phyloP scores from a whole-genome alignment of 2,329 filamentous ascomycete genomes.

The Beauveria scarabaeidicola region DNA sequence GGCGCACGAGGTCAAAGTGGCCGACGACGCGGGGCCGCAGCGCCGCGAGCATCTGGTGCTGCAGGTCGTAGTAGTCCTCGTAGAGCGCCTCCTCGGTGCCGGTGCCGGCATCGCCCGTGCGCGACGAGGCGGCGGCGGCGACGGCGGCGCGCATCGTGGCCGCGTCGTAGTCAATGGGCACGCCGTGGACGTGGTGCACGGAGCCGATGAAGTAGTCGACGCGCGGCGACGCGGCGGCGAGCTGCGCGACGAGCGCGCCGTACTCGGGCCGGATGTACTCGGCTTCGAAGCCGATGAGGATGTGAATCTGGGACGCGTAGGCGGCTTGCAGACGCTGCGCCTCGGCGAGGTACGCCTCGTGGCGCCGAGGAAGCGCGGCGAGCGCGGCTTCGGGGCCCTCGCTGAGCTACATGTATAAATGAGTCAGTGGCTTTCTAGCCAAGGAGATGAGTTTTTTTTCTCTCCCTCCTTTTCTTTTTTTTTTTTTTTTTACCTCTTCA shows the following conservation, averaged over 20 bases:
- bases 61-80: constrained; percentile 79
- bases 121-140: constrained; percentile 22
- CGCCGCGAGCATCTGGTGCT: constrained; percentile 68
- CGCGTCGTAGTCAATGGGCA: constrained; percentile 82
- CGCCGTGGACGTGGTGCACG: constrained; percentile 77
- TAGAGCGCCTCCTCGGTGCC: constrained; percentile 64
- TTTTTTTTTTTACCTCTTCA: constrained; percentile 56
- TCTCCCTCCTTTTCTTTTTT: neutral
- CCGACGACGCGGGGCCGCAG: constrained; percentile 73
- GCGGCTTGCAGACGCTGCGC: constrained; percentile 61
- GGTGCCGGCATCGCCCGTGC: constrained; percentile 6
- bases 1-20: constrained; percentile 85
- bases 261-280: constrained; percentile 79
- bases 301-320: constrained; percentile 63
- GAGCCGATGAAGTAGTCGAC: constrained; percentile 92
- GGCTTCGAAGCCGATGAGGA: constrained; percentile 85
- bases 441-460: neutral
- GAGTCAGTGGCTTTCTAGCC: no score
- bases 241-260: constrained; percentile 48
- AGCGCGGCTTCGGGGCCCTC: constrained; percentile 38
- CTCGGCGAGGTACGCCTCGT: constrained; percentile 66
- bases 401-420: constrained; percentile 31
- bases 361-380: constrained; percentile 42
- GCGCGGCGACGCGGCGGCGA: constrained; percentile 44
- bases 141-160: constrained; percentile 49